Evolutionary conservation across 2,329 filamentous ascomycete species (phyloP).

Genomic region (Fusarium sp.): DNA sequence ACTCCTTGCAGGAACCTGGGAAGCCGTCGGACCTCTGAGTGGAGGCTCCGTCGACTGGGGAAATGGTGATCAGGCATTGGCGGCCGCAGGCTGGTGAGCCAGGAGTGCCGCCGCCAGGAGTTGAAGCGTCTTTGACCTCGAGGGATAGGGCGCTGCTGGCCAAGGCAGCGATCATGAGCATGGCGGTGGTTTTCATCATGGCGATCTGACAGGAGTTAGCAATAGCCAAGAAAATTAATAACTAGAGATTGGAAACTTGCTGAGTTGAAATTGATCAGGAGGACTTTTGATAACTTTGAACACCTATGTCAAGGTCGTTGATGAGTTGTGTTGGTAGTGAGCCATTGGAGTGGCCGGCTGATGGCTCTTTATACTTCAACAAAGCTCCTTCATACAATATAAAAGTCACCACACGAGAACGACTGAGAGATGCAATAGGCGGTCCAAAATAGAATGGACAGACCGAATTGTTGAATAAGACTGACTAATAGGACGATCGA

Average conservation of each 20-base stretch:
- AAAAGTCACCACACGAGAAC: fast-evolving
- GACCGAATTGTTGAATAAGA: fast-evolving
- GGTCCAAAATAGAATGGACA: fast-evolving
- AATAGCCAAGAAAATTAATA: fast-evolving
- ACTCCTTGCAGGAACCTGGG: background rate
- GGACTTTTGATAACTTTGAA: fast-evolving
- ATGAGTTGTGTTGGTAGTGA: background rate
- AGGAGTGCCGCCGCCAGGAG: background rate
- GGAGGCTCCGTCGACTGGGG: background rate
- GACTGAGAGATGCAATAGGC: fast-evolving
- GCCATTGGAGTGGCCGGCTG: fast-evolving
- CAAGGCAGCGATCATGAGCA: background rate
- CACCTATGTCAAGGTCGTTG: fast-evolving
- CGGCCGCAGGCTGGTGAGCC: background rate
- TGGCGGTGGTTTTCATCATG: background rate
- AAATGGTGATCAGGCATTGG: background rate
- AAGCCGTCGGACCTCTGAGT: background rate
- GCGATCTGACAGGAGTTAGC: background rate
- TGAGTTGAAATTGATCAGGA: fast-evolving
- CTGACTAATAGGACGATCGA: background rate
- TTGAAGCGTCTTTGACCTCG: background rate
- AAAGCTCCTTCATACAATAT: fast-evolving
- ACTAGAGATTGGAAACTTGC: fast-evolving
- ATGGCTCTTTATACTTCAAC: background rate
- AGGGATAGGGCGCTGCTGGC: fast-evolving